Evolutionary conservation across 2,329 filamentous ascomycete species (phyloP), one percentile per base, ranked within the genome.

Genomic region (Intubia oerlemansii): DNA sequence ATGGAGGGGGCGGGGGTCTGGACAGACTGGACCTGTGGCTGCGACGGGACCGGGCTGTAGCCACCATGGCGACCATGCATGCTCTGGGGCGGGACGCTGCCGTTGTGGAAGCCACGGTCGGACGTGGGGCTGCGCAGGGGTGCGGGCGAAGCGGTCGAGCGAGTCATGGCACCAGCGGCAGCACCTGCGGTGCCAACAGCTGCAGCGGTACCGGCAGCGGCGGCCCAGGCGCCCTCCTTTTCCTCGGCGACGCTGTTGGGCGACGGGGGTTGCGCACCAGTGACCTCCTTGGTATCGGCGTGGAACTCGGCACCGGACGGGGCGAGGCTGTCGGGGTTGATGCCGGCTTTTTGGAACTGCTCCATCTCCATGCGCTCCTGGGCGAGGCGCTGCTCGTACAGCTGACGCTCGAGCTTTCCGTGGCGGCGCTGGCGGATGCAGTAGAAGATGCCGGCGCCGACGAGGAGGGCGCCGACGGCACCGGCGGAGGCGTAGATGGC

Each of bases 341-440:
- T 41, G 24, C 60, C 60, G 30, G 47, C 48, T 35, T 50, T 54
- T 32, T 52, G 48, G 48, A 60, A 59, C 10, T 52, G 47, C 36
- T 63, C 57, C 22, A 65, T 44, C 41, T 67, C 64, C 4, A 55
- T 35, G 22, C 56, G 57, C 38, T 67, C 62, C 7, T 52, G 44
- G 27, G 58, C 50, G 17, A 52, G 48, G 29, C 50, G 49, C 32
- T 54, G 47, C 19, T 51, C 51, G 11, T 56, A 59, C 7, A 51
- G 32, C 21, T 50, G 49, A 21, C 63, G 62, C 42, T 72, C 66
- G 14, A 40, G 42, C 13, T 52, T 51, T 10, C 67, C 67, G 0
- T 48, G 48, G 24, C 57, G 54, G 21, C 66, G 57, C 44, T 70
- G 62, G 24, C 54, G 53, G 41, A 66, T 48, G 47, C 59, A 68